Percentiles rank a stretch among this genome's conserved stretches.
phyloP scores from a whole-genome alignment of 2,329 filamentous ascomycete genomes.

The Stenocarpella maydis region DNA sequence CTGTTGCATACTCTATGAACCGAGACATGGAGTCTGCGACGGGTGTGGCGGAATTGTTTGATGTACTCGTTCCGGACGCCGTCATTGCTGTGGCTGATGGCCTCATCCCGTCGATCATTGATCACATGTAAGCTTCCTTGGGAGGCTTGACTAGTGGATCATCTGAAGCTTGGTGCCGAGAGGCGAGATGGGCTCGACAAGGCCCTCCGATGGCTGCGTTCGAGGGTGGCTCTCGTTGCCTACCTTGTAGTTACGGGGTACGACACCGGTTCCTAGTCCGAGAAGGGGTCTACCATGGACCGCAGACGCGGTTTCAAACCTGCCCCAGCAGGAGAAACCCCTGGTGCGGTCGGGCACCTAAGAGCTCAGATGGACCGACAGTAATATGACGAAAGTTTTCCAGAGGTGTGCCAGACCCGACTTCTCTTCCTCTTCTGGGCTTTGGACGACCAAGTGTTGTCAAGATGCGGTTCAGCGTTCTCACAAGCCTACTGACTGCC shows the following conservation, averaged over 20 bases:
- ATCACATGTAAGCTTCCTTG: conserved; percentile 18
- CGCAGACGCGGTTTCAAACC: conserved; percentile 28
- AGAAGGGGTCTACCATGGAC: conserved; percentile 8
- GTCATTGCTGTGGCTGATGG: conserved; percentile 28
- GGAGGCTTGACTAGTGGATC: conserved; percentile 10
- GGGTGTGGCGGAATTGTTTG: conserved; percentile 34
- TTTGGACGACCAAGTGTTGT: conserved; percentile 26
- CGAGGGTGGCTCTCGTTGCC: background rate
- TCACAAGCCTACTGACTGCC: conserved; percentile 41
- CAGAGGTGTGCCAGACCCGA: background rate
- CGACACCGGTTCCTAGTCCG: conserved; percentile 1
- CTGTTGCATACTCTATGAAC: conserved; percentile 28
- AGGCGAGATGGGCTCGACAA: conserved; percentile 10
- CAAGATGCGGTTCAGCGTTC: conserved; percentile 39
- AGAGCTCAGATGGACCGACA: conserved; percentile 24
- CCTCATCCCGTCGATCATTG: conserved; percentile 10
- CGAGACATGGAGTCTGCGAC: conserved; percentile 26
- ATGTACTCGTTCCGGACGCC: conserved; percentile 30
- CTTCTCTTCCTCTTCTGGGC: background rate
- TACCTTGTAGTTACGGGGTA: background rate
- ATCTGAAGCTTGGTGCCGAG: conserved; percentile 16
- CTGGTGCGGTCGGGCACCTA: conserved; percentile 7
- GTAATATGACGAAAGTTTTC: conserved; percentile 28
- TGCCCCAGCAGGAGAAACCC: conserved; percentile 13
- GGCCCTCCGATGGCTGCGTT: background rate